These are phyloP conservation scores for Scedosporium dehoogii DNA, from an alignment of 2,329 filamentous ascomycete species.

Conservation along the genomic window DNA sequence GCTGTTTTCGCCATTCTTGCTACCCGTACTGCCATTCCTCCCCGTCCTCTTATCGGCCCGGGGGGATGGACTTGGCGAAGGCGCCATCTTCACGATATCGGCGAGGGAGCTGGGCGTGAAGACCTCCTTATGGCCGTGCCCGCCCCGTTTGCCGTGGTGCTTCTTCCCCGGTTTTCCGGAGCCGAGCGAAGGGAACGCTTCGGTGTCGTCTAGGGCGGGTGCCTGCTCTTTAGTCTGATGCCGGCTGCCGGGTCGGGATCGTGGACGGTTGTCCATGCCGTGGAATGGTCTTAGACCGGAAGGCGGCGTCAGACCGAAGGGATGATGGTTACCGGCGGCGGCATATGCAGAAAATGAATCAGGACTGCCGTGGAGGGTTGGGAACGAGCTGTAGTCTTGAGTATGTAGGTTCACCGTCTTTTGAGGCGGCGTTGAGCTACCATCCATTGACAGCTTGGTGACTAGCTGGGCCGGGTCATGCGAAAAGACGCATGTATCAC, in stretches of 20 bases:
- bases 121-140: constrained; percentile 66
- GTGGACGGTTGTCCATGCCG: constrained; percentile 52
- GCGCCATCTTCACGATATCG: constrained; percentile 91
- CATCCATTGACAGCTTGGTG: constrained; percentile 66
- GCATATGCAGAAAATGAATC: constrained; percentile 32
- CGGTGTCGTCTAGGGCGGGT: constrained; percentile 81
- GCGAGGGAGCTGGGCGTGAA: constrained; percentile 68
- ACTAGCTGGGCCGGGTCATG: constrained; percentile 86
- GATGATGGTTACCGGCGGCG: constrained; percentile 43
- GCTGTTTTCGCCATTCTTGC: constrained; percentile 65
- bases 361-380: constrained; percentile 55
- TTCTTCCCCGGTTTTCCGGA: constrained; percentile 77
- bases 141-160: constrained; percentile 83
- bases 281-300: constrained; percentile 60
- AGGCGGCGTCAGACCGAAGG: constrained; percentile 51
- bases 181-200: constrained; percentile 86
- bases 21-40: constrained; percentile 56
- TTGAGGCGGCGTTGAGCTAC: constrained; percentile 48
- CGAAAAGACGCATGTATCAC: constrained; percentile 90
- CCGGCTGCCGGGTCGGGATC: constrained; percentile 77
- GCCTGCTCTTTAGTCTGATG: constrained; percentile 52
- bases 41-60: constrained; percentile 51
- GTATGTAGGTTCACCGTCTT: constrained; percentile 63
- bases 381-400: constrained; percentile 78
- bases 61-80: constrained; percentile 62